Evolutionary conservation across 2,329 filamentous ascomycete genomes (phyloP).

Genomic region (Tolypocladium pustulatum): DNA sequence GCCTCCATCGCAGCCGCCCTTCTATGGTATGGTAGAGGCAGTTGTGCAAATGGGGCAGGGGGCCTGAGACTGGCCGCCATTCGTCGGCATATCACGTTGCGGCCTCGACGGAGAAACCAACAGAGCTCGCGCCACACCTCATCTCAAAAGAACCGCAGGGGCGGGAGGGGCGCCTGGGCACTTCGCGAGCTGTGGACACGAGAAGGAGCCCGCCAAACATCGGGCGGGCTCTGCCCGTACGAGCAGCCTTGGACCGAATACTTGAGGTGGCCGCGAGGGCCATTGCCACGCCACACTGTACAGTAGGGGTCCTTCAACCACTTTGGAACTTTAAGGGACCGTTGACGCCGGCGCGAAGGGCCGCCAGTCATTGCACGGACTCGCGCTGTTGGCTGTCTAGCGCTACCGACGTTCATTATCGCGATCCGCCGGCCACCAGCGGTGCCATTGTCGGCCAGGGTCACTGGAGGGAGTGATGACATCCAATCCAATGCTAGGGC

Average conservation of each 20-base stretch:
- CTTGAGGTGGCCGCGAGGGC: too few relatives aligned
- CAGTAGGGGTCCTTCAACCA: too few relatives aligned
- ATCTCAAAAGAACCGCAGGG: conserved; percentile 1
- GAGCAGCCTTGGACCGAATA: too few relatives aligned
- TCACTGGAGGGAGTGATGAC: background rate
- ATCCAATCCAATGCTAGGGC: too few relatives aligned
- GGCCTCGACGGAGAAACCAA: background rate
- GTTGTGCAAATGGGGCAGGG: background rate
- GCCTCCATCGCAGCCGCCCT: too few relatives aligned
- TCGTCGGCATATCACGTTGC: background rate
- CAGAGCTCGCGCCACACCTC: background rate
- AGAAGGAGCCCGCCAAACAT: background rate
- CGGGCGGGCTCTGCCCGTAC: background rate
- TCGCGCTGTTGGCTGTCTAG: background rate
- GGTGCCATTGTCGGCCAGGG: background rate
- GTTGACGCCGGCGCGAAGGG: background rate
- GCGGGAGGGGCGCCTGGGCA: background rate
- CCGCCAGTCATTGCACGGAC: background rate
- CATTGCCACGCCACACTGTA: background rate
- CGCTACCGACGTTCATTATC: background rate
- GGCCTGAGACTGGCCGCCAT: background rate
- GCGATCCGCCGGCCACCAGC: too few relatives aligned
- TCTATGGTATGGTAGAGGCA: background rate
- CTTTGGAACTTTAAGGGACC: background rate
- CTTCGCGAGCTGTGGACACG: background rate